Conservation (phyloP, 257 asterid species). For the Solanum piurae region DNA sequence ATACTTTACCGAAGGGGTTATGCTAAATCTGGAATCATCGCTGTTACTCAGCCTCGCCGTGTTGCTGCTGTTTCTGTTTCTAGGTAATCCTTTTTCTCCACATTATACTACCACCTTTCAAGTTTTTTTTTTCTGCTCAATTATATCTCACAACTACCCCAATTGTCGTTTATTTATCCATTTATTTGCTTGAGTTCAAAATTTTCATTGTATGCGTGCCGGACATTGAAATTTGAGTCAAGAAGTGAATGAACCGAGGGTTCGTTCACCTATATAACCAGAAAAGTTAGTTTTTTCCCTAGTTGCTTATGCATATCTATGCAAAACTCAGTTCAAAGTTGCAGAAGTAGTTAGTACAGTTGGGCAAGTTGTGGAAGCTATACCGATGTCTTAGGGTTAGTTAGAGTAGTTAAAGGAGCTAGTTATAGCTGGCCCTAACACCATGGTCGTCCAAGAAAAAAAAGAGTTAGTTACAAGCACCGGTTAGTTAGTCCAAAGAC, state of each 20-base stretch:
- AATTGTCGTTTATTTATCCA: too few species aligned
- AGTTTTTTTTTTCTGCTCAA: too few species aligned
- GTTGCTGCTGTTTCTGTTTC: conserved; percentile 94
- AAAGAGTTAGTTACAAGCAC: neutral
- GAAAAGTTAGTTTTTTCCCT: neutral
- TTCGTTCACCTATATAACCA: too few species aligned
- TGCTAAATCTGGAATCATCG: conserved; percentile 66
- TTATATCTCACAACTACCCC: too few species aligned
- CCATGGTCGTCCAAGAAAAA: neutral
- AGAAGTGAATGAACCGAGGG: too few species aligned
- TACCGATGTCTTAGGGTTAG: neutral
- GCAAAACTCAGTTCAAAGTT: neutral
- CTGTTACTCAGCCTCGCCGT: conserved; percentile 95
- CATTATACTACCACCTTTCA: neutral
- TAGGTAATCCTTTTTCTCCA: conserved; percentile 23
- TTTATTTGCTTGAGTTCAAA: too few species aligned
- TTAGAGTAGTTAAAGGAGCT: neutral
- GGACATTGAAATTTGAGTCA: too few species aligned
- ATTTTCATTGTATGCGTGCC: too few species aligned
- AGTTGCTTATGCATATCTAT: neutral
- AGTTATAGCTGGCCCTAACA: neutral
- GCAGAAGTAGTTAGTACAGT: neutral
- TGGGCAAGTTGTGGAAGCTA: neutral
- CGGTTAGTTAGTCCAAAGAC: neutral
- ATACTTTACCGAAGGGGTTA: conserved; percentile 73